Evolutionary conservation across 345 rosid genomes (phyloP), one percentile per base, ranked within the genome.

Genomic region (Salix purpurea): DNA sequence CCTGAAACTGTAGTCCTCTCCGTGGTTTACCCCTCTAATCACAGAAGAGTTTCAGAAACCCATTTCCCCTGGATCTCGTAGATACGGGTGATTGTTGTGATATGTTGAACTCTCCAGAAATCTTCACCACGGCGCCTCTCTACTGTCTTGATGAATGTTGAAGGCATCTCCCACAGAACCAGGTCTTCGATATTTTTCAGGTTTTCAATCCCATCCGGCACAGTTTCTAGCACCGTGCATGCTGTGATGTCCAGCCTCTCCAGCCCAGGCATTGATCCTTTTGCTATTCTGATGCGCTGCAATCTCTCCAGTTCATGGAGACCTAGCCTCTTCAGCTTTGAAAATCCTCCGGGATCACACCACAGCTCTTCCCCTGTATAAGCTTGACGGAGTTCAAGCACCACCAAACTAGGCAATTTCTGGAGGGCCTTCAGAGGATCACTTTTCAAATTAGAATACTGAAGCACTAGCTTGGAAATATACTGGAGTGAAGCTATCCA

Each of bases 341-440:
- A n/a, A 34, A 16, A 71, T 52, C 74, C 74, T 7, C 44, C 8
- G 8, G 28, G 6, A 21, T 54, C 65, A n/a, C 74, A 71, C n/a
- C 46, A 52, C 34, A 71, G 48, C 56, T 71, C 74, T 56, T 54
- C 46, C 42, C 65, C 66, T 21, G n/a, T 40, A 46, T 71, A 71
- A 71, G 74, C 74, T 71, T 54, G 46, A n/a, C n/a, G n/a, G n/a
- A 56, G 74, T 28, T 71, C 74, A 56, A 71, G 74, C 15, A 24
- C 11, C 24, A 71, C 65, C 65, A 71, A 71, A 48, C 74, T 71
- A 21, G 74, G 30, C 48, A 56, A 71, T 2, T 34, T 18, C 65
- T 54, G 65, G 5, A 71, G 74, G 14, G 66, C 28, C 56, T 54
- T 19, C n/a, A 71, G 65, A 9, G 74, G 74, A 14, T 72, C 74